Evolutionary conservation across 805 yeast genomes (phyloP), one percentile per base, ranked within the genome.

Genomic region (Metschnikowia peoriensis): DNA sequence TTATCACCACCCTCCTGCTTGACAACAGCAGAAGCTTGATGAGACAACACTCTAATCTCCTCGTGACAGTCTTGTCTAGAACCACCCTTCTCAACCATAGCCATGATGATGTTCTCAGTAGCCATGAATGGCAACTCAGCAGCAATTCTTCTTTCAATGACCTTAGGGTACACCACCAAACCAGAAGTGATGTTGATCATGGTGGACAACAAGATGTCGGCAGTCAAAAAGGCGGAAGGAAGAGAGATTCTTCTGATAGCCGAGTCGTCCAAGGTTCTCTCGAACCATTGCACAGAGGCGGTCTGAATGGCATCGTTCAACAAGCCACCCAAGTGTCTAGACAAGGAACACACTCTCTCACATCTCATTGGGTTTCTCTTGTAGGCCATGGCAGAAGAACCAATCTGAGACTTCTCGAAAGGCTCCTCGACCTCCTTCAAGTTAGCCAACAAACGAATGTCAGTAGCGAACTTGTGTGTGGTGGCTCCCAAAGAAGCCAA

Each of bases 361-460:
- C 93, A 87, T 79, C 99, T 88, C 99, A 94, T 94, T 73, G 99
- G 99, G 77, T 94, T 94, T 78, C 99, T 87, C 83, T 94, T 94
- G 80, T 94, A 94, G 32, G 99, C 99, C 99, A 94, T 94, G 41
- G 99, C 99, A 51, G 90, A 82, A 11, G 97, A 91, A 41, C 99
- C 99, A 67, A 94, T 94, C 80, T 94, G 99, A n/a, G 92, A 84
- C 76, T 89, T 89, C 79, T 94, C 99, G 69, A 94, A 94, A 29
- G 99, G 99, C 75, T 94, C 99, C 77, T 94, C 99, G 60, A 94
- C 76, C 78, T 94, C 99, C 77, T 94, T 94, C 77, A 94, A 82
- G 75, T 94, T 91, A 57, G 99, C 99, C 65, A 94, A 82, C 66
- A 94, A 80, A 74, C 99, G 86, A 64, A 94, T 85, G 70, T 94